Base-by-base conservation (phyloP, 352 stramenopile genomes). In the Thraustochytrium striatum region DNA sequence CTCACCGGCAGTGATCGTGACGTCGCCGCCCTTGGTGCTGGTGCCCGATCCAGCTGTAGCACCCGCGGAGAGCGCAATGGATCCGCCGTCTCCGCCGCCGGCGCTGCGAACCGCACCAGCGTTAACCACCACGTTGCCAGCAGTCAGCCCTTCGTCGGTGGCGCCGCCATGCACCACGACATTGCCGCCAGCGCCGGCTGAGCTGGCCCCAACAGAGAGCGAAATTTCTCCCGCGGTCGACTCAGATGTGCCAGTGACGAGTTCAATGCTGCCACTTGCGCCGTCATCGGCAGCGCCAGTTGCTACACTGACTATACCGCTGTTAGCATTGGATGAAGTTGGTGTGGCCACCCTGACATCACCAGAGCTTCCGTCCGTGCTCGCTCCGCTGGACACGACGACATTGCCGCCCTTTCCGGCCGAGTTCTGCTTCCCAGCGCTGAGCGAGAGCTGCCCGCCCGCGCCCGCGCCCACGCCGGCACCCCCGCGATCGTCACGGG, bases 401-500 rank as follows among this genome's bases (percentile, higher is more conserved):
- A 88, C 32, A 69, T 87, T 75, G 7, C 83, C 86, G 50, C 82
- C 86, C 25, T 80, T 52, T 38, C 53, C 33, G 21, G 69, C 58
- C 53, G 39, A 16, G 33, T 13, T 41, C 78, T 44, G 57, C 90
- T 86, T 35, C 84, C 79, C 5, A 82, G 84, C n/a, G 82, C 82
- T 75, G 80, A 70, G 28, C 33, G 33, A 53, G 41, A 69, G n/a
- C 33, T 79, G n/a, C 8, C 58, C 58, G 25, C 28, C 58, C 13
- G 28, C 58, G 38, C 21, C n/a, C 13, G 33, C 38, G 41, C 87
- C 82, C 28, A 83, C 55, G 19, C 87, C 87, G 69, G 83, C 86
- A 21, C n/a, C n/a, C n/a, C n/a, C n/a, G 81, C 81, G 36, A 91
- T 59, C 28, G 82, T 53, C 62, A 91, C 85, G 28, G 82, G 82